phyloP scores from a whole-genome alignment of 176 grass and related monocot genomes.

The Aegilops sharonensis region DNA sequence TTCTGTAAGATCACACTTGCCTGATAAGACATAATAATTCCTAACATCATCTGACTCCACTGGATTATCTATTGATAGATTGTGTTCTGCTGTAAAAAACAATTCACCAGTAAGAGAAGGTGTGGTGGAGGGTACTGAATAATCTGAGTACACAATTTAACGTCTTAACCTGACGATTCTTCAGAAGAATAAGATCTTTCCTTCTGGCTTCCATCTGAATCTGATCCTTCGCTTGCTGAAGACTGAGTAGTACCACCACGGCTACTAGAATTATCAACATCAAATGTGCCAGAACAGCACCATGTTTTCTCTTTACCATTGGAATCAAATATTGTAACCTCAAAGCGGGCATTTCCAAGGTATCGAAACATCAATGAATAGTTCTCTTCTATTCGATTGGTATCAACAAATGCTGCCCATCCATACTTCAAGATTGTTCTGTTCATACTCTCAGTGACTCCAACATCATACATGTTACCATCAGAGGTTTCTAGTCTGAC shows the following conservation, averaged over 20 bases:
- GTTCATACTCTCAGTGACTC: background rate
- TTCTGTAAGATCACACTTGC: background rate
- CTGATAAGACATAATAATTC: conserved; percentile 14
- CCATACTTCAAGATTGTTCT: conserved; percentile 20
- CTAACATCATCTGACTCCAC: background rate
- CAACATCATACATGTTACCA: conserved; percentile 10
- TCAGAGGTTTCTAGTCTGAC: conserved; percentile 37
- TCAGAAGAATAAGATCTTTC: background rate
- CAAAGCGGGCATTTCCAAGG: conserved; percentile 15
- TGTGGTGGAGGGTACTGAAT: background rate
- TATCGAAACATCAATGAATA: conserved; percentile 40
- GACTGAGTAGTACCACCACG: background rate
- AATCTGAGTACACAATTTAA: background rate
- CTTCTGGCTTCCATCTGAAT: background rate
- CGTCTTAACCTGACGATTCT: conserved; percentile 33
- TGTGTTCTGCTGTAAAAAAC: conserved; percentile 1
- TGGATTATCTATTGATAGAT: background rate
- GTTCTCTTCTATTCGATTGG: conserved; percentile 37
- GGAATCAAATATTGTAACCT: conserved; percentile 39
- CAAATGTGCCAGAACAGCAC: background rate
- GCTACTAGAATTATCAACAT: background rate
- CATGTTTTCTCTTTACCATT: conserved; percentile 30
- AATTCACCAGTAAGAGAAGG: background rate
- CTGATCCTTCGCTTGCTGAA: background rate
- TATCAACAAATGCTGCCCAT: conserved; percentile 43